A percentile compares a stretch with the other conserved stretches of the same genome.
Evolutionary conservation across 352 stramenopile genomes (phyloP).

Genomic region (Pythium sp.): DNA sequence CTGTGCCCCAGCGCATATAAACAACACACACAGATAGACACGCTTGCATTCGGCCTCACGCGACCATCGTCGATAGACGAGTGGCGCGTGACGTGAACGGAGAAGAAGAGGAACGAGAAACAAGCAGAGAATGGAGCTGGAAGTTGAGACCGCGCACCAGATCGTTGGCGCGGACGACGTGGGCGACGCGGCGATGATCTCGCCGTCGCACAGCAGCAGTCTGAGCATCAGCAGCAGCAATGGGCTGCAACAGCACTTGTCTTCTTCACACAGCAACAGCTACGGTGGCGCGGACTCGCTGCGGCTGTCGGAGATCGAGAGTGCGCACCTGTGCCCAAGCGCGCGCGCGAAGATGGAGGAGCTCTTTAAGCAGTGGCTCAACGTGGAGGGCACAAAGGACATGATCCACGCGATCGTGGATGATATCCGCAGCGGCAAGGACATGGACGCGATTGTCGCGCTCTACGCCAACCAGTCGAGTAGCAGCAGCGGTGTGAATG

Average conservation of each 20-base stretch:
- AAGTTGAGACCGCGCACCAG: conserved; percentile 9
- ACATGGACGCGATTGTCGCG: conserved; percentile 44
- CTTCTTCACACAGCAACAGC: conserved; percentile 40
- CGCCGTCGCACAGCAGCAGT: conserved; percentile 35
- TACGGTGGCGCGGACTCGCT: conserved; percentile 36
- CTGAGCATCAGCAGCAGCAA: conserved; percentile 25
- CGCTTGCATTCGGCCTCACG: background rate
- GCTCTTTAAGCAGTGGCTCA: conserved; percentile 86
- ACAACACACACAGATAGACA: background rate
- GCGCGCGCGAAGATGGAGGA: conserved; percentile 88
- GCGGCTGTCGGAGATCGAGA: conserved; percentile 81
- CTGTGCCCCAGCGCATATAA: background rate
- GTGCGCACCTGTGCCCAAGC: conserved; percentile 69
- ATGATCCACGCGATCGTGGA: conserved; percentile 83
- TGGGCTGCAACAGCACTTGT: conserved; percentile 15
- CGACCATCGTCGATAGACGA: background rate
- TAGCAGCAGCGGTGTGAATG: background rate
- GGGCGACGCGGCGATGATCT: conserved; percentile 57
- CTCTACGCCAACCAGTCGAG: conserved; percentile 19
- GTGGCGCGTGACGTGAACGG: background rate
- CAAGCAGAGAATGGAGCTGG: conserved; percentile 11
- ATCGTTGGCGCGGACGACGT: conserved; percentile 10
- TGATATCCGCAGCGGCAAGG: conserved; percentile 73
- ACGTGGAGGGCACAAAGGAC: conserved; percentile 78
- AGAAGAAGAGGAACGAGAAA: background rate